Conservation (phyloP, 23 red algal species). For the Chondrus crispus region DNA sequence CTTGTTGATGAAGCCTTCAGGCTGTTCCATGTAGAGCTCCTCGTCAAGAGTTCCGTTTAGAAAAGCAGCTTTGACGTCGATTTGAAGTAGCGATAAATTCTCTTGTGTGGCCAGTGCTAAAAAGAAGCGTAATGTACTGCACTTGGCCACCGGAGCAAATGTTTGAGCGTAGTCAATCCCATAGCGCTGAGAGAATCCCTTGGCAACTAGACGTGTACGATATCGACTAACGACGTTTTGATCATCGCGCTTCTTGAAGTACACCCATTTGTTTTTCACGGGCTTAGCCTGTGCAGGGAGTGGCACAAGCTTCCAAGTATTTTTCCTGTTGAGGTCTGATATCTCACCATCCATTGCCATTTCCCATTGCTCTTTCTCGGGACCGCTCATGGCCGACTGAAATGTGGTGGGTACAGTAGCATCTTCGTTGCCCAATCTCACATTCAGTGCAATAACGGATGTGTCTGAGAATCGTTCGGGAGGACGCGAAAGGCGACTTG, state of each 20-base stretch:
- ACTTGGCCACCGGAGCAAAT: neutral
- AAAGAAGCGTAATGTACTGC: neutral
- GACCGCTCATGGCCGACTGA: neutral
- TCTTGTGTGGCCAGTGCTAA: neutral
- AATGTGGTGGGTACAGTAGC: neutral
- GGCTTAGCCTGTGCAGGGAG: neutral
- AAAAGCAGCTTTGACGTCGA: constrained; percentile 30
- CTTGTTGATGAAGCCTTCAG: neutral
- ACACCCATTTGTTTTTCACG: neutral
- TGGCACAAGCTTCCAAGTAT: neutral
- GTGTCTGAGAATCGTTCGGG: neutral
- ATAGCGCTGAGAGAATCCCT: neutral
- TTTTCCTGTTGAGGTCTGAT: neutral
- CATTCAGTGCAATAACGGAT: neutral
- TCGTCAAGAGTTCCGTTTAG: constrained; percentile 15
- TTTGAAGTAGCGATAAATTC: neutral
- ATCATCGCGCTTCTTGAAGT: neutral
- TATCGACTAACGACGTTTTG: neutral
- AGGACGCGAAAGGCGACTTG: neutral
- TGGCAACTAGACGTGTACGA: neutral
- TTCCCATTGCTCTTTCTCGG: neutral
- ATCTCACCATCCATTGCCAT: constrained; percentile 20
- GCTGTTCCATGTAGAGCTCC: constrained; percentile 15
- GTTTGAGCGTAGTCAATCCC: neutral
- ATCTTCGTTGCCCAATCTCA: neutral